Percentiles rank a stretch among this genome's conserved stretches.
Evolutionary conservation across 2,329 filamentous ascomycete genomes (phyloP).

Genomic region (Diaporthe humulicola): DNA sequence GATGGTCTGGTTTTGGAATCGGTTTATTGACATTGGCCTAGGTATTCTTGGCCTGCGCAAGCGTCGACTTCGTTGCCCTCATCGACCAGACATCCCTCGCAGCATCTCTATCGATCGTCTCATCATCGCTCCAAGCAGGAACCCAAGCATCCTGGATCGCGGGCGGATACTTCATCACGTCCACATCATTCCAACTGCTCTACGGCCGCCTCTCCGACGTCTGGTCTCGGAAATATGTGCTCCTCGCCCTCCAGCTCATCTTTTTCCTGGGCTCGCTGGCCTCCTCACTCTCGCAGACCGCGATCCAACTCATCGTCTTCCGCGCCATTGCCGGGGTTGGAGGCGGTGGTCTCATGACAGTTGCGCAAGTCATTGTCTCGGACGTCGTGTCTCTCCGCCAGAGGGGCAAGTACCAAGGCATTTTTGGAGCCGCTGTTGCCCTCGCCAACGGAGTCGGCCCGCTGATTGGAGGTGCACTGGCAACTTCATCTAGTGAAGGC

Average conservation of each 20-base stretch:
- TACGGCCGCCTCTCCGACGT: conserved; percentile 73
- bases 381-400: conserved; percentile 40
- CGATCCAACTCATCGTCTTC: conserved; percentile 40
- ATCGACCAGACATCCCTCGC: conserved; percentile 69
- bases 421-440: conserved; percentile 39
- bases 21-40: neutral
- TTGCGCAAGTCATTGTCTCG: conserved; percentile 36
- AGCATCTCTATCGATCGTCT: conserved; percentile 62
- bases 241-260: conserved; percentile 33
- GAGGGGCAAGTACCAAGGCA: conserved; percentile 40
- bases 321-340: conserved; percentile 39
- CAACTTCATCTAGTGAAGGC: neutral
- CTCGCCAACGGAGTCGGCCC: conserved; percentile 36
- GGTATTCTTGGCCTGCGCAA: conserved; percentile 5
- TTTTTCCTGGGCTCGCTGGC: conserved; percentile 40
- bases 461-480: conserved; percentile 32
- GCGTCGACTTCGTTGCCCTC: conserved; percentile 60
- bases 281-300: conserved; percentile 37
- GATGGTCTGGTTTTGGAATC: fast-evolving
- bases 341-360: conserved; percentile 40
- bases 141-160: conserved; percentile 61
- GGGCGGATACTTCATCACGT: conserved; percentile 64
- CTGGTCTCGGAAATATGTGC: conserved; percentile 61
- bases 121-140: conserved; percentile 53
- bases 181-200: conserved; percentile 73